Evolutionary conservation across 139 green algal species (phyloP).

Genomic region (Closterium sp.): DNA sequence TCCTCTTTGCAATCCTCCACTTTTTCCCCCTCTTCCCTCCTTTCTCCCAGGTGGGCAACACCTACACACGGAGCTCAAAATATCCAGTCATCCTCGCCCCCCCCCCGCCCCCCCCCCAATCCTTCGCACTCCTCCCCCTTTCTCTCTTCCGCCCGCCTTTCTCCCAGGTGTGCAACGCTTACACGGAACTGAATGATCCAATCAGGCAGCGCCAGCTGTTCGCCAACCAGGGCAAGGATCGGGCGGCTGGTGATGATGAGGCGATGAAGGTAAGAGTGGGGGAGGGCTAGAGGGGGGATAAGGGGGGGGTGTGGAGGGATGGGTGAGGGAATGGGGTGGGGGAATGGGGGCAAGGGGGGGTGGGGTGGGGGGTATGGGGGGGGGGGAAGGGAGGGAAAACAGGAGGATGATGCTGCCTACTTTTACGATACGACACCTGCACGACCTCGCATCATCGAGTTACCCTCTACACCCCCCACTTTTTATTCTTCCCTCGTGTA

Average conservation of each 20-base stretch:
- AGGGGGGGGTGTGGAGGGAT: background rate
- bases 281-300: background rate
- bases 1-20: no score
- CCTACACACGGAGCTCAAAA: no score
- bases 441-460: no score
- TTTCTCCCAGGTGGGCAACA: no score
- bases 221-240: constrained; percentile 77
- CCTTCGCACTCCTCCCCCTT: constrained; percentile 7
- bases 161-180: constrained; percentile 83
- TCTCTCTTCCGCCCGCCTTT: background rate
- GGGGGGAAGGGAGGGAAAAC: no score
- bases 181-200: constrained; percentile 99
- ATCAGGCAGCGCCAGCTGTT: constrained; percentile 93
- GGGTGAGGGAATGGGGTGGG: no score
- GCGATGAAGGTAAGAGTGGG: constrained; percentile 69
- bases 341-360: background rate
- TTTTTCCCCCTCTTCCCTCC: no score
- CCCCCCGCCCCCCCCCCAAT: constrained; percentile 32
- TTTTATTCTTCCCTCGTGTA: no score
- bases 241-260: constrained; percentile 90
- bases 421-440: no score
- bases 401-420: no score
- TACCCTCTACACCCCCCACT: no score
- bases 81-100: background rate
- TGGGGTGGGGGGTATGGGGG: no score